These are phyloP conservation scores for Zygoascus sp. DNA, from an alignment of 1,139 yeast genomes.

Conservation along the genomic window DNA sequence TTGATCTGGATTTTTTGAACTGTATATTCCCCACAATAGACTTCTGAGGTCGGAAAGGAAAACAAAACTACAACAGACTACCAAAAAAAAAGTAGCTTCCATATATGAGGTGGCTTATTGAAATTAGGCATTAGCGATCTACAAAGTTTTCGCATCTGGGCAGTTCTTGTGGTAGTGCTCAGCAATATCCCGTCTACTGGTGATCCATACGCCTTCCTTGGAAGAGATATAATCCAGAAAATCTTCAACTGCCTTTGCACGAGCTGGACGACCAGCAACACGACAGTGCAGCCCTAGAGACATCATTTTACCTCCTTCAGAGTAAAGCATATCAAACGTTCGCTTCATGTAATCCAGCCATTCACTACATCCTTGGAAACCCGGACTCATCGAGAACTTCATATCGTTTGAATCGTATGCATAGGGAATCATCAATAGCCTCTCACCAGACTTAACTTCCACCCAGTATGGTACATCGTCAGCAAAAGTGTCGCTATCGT, in stretches of 20 bases:
- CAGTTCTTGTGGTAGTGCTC: slow-evolving; percentile 22
- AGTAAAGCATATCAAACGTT: slow-evolving; percentile 38
- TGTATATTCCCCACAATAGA: neutral
- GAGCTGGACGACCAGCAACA: slow-evolving; percentile 39
- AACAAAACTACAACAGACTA: no score
- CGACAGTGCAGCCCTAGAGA: slow-evolving; percentile 39
- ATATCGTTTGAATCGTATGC: slow-evolving; percentile 37
- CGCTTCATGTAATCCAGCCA: slow-evolving; percentile 33
- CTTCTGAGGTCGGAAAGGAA: no score
- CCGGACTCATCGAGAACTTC: slow-evolving; percentile 31
- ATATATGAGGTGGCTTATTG: no score
- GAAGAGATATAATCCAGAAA: slow-evolving; percentile 36
- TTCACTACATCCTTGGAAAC: slow-evolving; percentile 25
- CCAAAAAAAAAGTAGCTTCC: no score
- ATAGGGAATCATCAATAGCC: slow-evolving; percentile 37
- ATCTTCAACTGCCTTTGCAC: slow-evolving; percentile 36
- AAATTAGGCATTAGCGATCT: no score
- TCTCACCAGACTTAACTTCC: slow-evolving; percentile 20
- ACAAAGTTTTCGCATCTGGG: no score
- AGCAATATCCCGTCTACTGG: slow-evolving; percentile 39
- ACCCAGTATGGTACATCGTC: slow-evolving; percentile 40
- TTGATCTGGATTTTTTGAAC: neutral
- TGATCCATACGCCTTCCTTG: slow-evolving; percentile 39
- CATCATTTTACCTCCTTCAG: slow-evolving; percentile 41
- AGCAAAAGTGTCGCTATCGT: slow-evolving; percentile 36